phyloP scores from a whole-genome alignment of 1,284 basidiomycete species.

The Melampsora americana region DNA sequence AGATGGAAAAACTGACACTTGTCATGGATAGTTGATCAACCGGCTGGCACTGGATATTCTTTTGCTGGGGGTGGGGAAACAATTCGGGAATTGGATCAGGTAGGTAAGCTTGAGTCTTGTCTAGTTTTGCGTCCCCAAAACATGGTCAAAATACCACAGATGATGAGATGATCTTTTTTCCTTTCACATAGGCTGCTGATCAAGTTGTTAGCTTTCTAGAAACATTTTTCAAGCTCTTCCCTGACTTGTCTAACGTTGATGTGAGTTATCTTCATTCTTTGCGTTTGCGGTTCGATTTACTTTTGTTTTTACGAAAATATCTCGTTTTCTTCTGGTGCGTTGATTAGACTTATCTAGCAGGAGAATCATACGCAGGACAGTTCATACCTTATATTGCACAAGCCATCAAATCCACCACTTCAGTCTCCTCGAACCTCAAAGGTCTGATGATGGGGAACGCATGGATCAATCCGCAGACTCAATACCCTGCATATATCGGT shows the following conservation, averaged over 20 bases:
- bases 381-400: slow-evolving; percentile 83
- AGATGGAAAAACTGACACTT: background rate
- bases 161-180: background rate
- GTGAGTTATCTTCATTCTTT: slow-evolving; percentile 16
- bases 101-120: slow-evolving; percentile 21
- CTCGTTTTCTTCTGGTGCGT: background rate
- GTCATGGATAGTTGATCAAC: slow-evolving; percentile 69
- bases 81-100: slow-evolving; percentile 69
- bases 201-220: slow-evolving; percentile 79
- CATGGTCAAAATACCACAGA: background rate
- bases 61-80: slow-evolving; percentile 81
- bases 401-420: slow-evolving; percentile 57
- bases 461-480: slow-evolving; percentile 84
- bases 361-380: slow-evolving; percentile 97
- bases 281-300: background rate
- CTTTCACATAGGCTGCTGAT: slow-evolving; percentile 61
- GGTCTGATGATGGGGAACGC: slow-evolving; percentile 94
- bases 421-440: slow-evolving; percentile 59
- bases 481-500: slow-evolving; percentile 86
- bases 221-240: slow-evolving; percentile 86
- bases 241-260: slow-evolving; percentile 77
- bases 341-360: slow-evolving; percentile 73
- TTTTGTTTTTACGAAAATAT: background rate
- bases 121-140: background rate
- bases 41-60: slow-evolving; percentile 90